A percentile compares a stretch with the other conserved stretches of the same genome.
phyloP scores from a whole-genome alignment of 345 rosid genomes.

The Durio zibethinus region DNA sequence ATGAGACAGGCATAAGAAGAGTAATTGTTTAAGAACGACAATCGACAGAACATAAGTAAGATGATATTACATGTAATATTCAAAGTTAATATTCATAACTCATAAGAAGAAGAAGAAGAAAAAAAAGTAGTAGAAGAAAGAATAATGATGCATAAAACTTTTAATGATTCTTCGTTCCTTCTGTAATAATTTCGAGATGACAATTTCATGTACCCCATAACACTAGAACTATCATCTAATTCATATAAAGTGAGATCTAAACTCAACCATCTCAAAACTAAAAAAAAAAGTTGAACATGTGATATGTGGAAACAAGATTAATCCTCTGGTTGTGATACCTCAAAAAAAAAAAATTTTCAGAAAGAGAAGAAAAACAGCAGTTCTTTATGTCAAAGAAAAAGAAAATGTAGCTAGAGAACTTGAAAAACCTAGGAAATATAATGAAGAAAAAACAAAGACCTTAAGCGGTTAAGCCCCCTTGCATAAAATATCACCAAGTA shows the following conservation, averaged over 20 bases:
- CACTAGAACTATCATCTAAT: not conserved
- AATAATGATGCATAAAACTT: not conserved
- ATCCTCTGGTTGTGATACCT: not conserved
- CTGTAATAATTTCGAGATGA: not conserved
- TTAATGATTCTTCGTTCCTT: not conserved
- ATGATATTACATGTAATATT: not conserved
- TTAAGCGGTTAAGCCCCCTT: not conserved
- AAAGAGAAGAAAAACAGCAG: not conserved
- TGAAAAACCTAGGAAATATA: not conserved
- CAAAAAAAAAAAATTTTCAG: not conserved
- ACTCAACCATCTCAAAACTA: not conserved
- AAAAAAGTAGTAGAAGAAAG: no score
- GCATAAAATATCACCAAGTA: not conserved
- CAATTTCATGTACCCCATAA: not conserved
- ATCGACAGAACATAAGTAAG: conserved; percentile 10
- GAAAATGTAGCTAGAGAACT: not conserved
- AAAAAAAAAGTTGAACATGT: not conserved
- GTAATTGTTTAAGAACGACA: conserved; percentile 4
- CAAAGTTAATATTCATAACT: not conserved
- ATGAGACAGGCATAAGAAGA: conserved; percentile 13
- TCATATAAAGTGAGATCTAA: conserved; percentile 4
- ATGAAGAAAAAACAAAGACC: not conserved
- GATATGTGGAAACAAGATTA: not conserved
- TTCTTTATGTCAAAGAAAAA: not conserved
- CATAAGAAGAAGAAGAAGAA: no score